Conservation (phyloP, 75 land plant genomes). For the Sequoia sempervirens region DNA sequence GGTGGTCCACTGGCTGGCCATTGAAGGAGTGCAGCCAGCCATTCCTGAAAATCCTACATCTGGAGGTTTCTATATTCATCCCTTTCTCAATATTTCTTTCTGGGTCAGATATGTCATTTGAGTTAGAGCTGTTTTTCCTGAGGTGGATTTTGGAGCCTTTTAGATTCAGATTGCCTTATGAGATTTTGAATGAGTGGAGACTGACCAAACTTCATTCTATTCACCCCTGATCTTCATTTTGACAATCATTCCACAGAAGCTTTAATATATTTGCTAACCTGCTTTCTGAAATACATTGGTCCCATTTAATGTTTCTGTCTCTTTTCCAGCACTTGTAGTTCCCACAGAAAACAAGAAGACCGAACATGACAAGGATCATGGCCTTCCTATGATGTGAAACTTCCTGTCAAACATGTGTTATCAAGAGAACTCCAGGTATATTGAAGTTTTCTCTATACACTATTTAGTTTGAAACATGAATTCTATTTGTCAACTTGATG, state of each 20-base stretch:
- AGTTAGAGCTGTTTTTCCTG: not conserved
- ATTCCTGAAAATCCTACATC: constrained; percentile 93
- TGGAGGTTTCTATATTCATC: constrained; percentile 43
- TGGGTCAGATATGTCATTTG: not conserved
- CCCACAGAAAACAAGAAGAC: constrained; percentile 50
- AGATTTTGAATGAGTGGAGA: not conserved
- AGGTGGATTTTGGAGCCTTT: not conserved
- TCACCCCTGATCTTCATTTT: not conserved
- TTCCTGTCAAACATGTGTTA: constrained; percentile 80
- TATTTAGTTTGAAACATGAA: constrained; percentile 2
- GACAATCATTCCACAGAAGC: not conserved
- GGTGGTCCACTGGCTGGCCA: constrained; percentile 89
- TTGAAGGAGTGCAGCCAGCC: constrained; percentile 98
- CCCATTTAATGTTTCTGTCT: not conserved
- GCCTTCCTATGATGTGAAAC: constrained; percentile 57
- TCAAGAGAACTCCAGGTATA: constrained; percentile 84
- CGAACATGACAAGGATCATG: constrained; percentile 56
- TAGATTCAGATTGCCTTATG: not conserved
- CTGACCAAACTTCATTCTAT: not conserved
- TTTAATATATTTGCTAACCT: not conserved
- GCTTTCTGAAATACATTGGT: not conserved
- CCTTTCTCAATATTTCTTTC: not conserved
- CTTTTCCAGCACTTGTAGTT: constrained; percentile 45
- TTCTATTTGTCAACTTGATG: not conserved
- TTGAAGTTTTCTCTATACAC: not conserved